phyloP scores from a whole-genome alignment of 2,329 filamentous ascomycete genomes.

The Ophiostoma ulmi region DNA sequence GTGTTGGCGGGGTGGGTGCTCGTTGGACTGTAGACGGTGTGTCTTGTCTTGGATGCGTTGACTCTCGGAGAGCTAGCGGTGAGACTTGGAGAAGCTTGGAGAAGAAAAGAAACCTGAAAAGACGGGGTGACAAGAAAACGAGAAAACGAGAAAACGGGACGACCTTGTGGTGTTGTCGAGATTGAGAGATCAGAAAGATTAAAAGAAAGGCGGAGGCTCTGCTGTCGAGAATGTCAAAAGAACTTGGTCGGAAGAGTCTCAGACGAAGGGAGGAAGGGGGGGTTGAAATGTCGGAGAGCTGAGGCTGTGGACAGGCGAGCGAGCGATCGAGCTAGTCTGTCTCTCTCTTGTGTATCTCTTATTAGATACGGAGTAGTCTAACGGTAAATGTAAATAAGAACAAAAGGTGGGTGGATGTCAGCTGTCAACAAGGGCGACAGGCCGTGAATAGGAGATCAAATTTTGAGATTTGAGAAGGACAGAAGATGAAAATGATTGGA shows the following conservation, averaged over 20 bases:
- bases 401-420: background rate
- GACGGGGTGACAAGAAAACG: background rate
- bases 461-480: too few relatives aligned
- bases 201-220: background rate
- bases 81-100: constrained; percentile 4
- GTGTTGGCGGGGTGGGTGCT: background rate
- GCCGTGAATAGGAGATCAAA: background rate
- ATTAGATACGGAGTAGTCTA: constrained; percentile 9
- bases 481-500: background rate
- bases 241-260: background rate
- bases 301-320: constrained; percentile 12
- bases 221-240: background rate
- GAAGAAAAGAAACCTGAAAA: background rate
- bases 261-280: constrained; percentile 6
- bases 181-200: background rate
- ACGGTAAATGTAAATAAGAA: constrained; percentile 11
- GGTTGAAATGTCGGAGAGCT: constrained; percentile 13
- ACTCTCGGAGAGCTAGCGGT: background rate
- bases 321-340: constrained; percentile 5
- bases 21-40: background rate
- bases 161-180: background rate
- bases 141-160: background rate
- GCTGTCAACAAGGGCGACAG: background rate
- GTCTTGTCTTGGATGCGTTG: background rate
- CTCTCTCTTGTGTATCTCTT: constrained; percentile 2